Conservation (phyloP, 2,329 filamentous ascomycete species). For the Pyrenophora tritici-repentis region DNA sequence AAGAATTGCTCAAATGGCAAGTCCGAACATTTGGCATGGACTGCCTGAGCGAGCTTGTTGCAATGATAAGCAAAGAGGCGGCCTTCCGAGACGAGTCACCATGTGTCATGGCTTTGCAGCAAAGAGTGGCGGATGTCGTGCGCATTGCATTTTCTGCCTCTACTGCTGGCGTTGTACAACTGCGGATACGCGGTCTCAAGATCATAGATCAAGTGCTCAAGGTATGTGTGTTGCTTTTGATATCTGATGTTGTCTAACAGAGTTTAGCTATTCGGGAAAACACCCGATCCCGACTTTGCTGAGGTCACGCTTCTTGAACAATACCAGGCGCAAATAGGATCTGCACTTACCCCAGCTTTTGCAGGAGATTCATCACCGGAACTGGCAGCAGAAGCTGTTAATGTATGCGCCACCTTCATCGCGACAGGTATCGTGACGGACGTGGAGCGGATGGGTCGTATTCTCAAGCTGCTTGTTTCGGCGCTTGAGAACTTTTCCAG, state of each 20-base stretch:
- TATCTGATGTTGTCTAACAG: neutral
- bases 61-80: slow-evolving; percentile 77
- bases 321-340: slow-evolving; percentile 98
- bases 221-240: slow-evolving; percentile 34
- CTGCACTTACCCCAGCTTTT: slow-evolving; percentile 93
- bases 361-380: slow-evolving; percentile 95
- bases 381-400: slow-evolving; percentile 91
- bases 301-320: slow-evolving; percentile 96
- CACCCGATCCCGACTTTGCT: slow-evolving; percentile 95
- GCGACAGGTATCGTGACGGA: slow-evolving; percentile 97
- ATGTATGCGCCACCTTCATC: slow-evolving; percentile 97
- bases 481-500: slow-evolving; percentile 90
- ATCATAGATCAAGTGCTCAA: slow-evolving; percentile 93
- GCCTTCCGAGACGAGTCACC: slow-evolving; percentile 77
- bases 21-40: slow-evolving; percentile 92
- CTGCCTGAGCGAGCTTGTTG: slow-evolving; percentile 81
- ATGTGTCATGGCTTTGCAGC: slow-evolving; percentile 78
- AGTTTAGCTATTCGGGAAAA: slow-evolving; percentile 81
- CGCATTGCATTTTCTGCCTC: slow-evolving; percentile 97
- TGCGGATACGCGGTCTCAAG: slow-evolving; percentile 87
- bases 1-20: slow-evolving; percentile 93
- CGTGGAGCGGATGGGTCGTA: slow-evolving; percentile 97
- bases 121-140: slow-evolving; percentile 86
- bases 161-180: slow-evolving; percentile 86
- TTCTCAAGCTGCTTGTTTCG: slow-evolving; percentile 88